Base-by-base conservation (phyloP, 2,329 filamentous ascomycete genomes). In the Penicillium sp. region DNA sequence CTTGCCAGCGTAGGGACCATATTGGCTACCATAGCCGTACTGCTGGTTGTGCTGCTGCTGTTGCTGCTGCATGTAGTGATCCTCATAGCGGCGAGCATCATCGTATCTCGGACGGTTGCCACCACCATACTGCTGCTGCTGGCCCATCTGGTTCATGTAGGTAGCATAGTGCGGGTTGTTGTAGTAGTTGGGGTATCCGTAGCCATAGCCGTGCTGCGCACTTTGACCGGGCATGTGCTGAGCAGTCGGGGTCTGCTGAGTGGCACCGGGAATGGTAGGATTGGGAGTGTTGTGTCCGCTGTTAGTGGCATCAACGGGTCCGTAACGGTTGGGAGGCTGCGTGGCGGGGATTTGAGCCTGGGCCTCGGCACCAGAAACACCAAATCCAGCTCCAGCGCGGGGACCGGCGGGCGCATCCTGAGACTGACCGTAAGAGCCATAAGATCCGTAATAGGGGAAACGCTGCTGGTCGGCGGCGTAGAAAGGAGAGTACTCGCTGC, bases 201-300 rank as follows among this genome's bases (percentile, higher is more conserved):
- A 86, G 68, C 85, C 82, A 69, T 84, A 86, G 59, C 76, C 81
- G 45, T 53, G 51, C 51, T 54, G 67, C 52, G 75, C 79, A 58
- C 73, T 75, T 61, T 84, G 80, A 14, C 70, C 78, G 47, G 76
- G 78, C 67, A 79, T 76, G 56, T 81, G 79, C 63, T 81, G 79
- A 56, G 79, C 78, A 58, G 76, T 73, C 45, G 81, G 81, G 46
- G 76, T 76, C 60, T 83, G 51, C 46, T 54, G 81, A 55, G 82
- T 80, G 55, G 82, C 81, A 48, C 74, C 78, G 55, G 81, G 80
- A 56, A 84, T 73, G 38, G 87, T 81, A 27, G 92, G 91, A 76
- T 95, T 94, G 34, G 93, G 92, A 2, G 92, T 97, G 66, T 88
- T 93, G 72, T 94, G 88, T 41, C 91, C 93, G 70, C 91, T 96